These are phyloP conservation scores for Sapria himalayana DNA, from an alignment of 345 rosid species.

Conservation along the genomic window DNA sequence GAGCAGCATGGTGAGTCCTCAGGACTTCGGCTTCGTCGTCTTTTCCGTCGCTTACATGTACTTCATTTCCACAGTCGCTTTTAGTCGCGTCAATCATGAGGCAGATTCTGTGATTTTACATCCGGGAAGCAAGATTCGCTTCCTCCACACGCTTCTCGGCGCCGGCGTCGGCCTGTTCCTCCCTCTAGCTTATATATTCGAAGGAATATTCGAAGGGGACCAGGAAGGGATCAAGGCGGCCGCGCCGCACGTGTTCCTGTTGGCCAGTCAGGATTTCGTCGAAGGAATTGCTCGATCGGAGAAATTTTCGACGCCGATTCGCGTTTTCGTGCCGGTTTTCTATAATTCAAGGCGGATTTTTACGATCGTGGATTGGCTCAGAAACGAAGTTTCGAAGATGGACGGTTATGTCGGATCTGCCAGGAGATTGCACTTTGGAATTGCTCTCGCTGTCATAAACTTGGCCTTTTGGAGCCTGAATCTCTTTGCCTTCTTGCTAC, in stretches of 20 bases:
- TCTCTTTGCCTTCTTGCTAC: conserved; percentile 65
- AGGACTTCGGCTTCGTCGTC: conserved; percentile 35
- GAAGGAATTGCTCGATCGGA: conserved; percentile 54
- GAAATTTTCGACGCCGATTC: conserved; percentile 43
- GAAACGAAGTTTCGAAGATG: conserved; percentile 20
- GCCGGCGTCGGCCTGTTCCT: conserved; percentile 44
- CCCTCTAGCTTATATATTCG: conserved; percentile 47
- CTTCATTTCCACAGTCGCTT: conserved; percentile 36
- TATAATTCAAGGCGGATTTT: conserved; percentile 55
- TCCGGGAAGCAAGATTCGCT: conserved; percentile 21
- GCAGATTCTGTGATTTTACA: conserved; percentile 20
- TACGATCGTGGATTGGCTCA: conserved; percentile 47
- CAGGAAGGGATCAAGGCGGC: conserved; percentile 52
- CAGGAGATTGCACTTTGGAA: conserved; percentile 31
- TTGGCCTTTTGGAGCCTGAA: conserved; percentile 72
- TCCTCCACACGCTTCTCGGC: conserved; percentile 22
- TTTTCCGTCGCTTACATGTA: conserved; percentile 39
- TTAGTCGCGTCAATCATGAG: conserved; percentile 19
- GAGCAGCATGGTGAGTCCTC: conserved; percentile 36
- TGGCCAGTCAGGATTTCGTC: conserved; percentile 63
- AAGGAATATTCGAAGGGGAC: conserved; percentile 60
- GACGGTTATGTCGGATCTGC: conserved; percentile 13
- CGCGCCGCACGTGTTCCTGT: conserved; percentile 61
- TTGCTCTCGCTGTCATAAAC: conserved; percentile 44
- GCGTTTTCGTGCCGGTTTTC: conserved; percentile 55